These are phyloP conservation scores for Alternaria burnsii DNA, from an alignment of 2,329 filamentous ascomycete species.

Conservation along the genomic window DNA sequence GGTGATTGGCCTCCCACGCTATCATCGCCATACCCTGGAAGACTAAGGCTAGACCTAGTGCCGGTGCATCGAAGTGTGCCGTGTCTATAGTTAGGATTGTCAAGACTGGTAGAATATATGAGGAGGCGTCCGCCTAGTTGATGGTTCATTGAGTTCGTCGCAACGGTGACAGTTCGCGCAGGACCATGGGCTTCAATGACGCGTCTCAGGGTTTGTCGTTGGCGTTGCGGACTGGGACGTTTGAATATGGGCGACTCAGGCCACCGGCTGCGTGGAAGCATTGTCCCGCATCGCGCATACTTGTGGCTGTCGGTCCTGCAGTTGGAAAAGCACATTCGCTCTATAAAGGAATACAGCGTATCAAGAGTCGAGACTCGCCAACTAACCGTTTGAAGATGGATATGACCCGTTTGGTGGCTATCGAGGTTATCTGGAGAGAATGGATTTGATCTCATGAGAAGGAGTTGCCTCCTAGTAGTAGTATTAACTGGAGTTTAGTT, in stretches of 20 bases:
- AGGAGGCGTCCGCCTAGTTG: not conserved
- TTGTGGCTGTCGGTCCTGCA: not conserved
- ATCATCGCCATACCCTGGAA: slow-evolving; percentile 5
- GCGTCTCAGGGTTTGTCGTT: not conserved
- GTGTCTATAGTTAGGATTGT: slow-evolving; percentile 11
- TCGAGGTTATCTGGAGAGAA: not conserved
- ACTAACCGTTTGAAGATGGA: not conserved
- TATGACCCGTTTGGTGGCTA: not conserved
- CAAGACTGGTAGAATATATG: not conserved
- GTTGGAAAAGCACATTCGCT: not conserved
- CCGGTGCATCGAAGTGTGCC: slow-evolving; percentile 8
- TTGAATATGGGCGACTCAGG: not conserved
- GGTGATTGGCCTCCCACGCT: slow-evolving; percentile 15
- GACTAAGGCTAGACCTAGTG: not conserved
- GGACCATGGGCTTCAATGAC: not conserved
- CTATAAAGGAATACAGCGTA: not conserved
- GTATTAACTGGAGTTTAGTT: not conserved
- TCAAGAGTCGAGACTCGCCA: not conserved
- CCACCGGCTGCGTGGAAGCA: not conserved
- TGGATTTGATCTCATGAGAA: not conserved
- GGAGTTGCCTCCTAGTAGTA: not conserved
- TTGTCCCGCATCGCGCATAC: slow-evolving; percentile 1
- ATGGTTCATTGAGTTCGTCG: not conserved
- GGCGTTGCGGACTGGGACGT: not conserved
- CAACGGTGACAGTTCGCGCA: slow-evolving; percentile 3